Evolutionary conservation across 2,329 filamentous ascomycete genomes (phyloP).

Genomic region (Verticillium dahliae): DNA sequence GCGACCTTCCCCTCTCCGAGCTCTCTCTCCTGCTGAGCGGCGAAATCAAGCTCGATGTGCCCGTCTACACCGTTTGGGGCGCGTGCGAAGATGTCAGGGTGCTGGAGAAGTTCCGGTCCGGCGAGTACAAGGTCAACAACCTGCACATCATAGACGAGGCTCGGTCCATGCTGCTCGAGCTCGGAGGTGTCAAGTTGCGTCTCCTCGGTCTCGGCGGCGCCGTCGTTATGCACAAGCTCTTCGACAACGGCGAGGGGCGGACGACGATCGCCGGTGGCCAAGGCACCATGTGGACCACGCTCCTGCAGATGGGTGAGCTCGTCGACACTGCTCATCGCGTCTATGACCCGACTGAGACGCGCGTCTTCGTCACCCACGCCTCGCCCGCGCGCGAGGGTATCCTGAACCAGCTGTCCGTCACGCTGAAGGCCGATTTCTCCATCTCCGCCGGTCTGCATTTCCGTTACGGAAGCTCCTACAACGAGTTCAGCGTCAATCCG

Average conservation of each 20-base stretch:
- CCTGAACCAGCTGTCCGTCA: slow-evolving; percentile 94
- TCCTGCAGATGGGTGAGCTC: slow-evolving; percentile 95
- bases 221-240: slow-evolving; percentile 99
- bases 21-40: slow-evolving; percentile 83
- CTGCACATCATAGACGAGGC: slow-evolving; percentile 98
- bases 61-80: slow-evolving; percentile 98
- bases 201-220: slow-evolving; percentile 90
- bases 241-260: slow-evolving; percentile 95
- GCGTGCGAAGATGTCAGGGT: slow-evolving; percentile 98
- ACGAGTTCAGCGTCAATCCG: slow-evolving; percentile 98
- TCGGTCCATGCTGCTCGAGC: slow-evolving; percentile 87
- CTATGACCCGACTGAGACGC: slow-evolving; percentile 95
- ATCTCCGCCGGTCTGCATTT: slow-evolving; percentile 97
- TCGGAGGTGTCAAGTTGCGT: slow-evolving; percentile 92
- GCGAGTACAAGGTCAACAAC: slow-evolving; percentile 96
- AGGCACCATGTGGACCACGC: slow-evolving; percentile 98
- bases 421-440: slow-evolving; percentile 95
- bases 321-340: slow-evolving; percentile 97
- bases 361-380: slow-evolving; percentile 93
- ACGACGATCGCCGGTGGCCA: slow-evolving; percentile 98
- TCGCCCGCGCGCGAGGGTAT: slow-evolving; percentile 95
- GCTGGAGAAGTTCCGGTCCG: slow-evolving; percentile 92
- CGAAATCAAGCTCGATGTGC: slow-evolving; percentile 85
- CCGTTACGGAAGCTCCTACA: slow-evolving; percentile 98
- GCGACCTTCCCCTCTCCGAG: slow-evolving; percentile 86